phyloP scores from a whole-genome alignment of 305 asterid species.

The Solanum hybrid region DNA sequence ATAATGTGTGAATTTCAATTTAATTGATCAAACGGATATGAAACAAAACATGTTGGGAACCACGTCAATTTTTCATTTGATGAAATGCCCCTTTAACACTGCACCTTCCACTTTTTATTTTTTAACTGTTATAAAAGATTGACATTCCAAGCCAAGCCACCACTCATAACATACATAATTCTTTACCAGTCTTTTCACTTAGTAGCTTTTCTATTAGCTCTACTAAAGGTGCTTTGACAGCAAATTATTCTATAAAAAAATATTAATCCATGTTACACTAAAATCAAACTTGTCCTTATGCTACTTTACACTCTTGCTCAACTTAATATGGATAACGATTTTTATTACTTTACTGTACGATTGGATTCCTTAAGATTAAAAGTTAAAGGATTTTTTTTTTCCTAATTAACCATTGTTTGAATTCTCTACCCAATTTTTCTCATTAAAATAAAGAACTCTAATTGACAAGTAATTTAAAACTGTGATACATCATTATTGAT shows the following conservation, averaged over 20 bases:
- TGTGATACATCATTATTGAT: not conserved
- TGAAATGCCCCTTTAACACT: not conserved
- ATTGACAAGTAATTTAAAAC: constrained; percentile 5
- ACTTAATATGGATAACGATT: not conserved
- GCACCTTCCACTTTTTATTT: not conserved
- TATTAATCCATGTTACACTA: not conserved
- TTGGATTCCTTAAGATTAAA: constrained; percentile 13
- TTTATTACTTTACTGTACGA: not conserved
- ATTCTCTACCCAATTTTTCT: not conserved
- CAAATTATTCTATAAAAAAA: not conserved
- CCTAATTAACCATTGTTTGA: not conserved
- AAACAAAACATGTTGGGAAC: constrained; percentile 14
- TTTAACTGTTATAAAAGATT: not conserved
- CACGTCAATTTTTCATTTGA: constrained; percentile 7
- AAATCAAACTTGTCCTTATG: constrained; percentile 11
- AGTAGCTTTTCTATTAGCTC: not conserved
- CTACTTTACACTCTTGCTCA: constrained; percentile 8
- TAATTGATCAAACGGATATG: not conserved
- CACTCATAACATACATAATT: not conserved
- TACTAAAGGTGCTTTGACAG: not conserved
- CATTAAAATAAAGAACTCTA: not conserved
- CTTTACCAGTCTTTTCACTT: not conserved
- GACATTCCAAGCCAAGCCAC: not conserved
- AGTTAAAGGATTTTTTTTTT: not conserved
- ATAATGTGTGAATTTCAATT: not conserved